A percentile compares a stretch with the other conserved stretches of the same genome.
phyloP scores from a whole-genome alignment of 371 early-diverging fungal species.

The Umbelopsis sp. region DNA sequence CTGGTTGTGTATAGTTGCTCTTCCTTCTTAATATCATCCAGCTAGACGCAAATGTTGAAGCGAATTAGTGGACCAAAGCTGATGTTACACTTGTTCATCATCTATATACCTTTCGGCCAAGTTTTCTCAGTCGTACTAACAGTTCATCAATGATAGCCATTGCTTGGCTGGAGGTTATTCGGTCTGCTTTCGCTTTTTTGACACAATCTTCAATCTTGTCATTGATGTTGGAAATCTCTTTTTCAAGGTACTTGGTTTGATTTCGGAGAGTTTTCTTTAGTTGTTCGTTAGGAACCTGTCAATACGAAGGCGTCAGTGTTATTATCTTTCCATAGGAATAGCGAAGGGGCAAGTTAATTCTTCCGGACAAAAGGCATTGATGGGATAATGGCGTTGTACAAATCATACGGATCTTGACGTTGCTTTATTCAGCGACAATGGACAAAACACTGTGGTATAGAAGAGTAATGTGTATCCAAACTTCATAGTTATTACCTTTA shows the following conservation, averaged over 20 bases:
- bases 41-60: conserved; percentile 37
- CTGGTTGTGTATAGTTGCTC: conserved; percentile 68
- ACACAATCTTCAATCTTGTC: conserved; percentile 48
- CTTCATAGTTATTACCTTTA: conserved; percentile 64
- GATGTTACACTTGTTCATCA: background rate
- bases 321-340: background rate
- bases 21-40: conserved; percentile 79
- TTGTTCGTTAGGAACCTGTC: conserved; percentile 90
- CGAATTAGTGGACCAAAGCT: background rate
- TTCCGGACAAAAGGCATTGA: conserved; percentile 13
- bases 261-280: conserved; percentile 78
- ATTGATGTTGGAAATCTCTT: conserved; percentile 64
- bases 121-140: conserved; percentile 63
- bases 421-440: background rate
- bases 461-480: background rate
- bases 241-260: conserved; percentile 83
- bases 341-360: background rate
- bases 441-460: too few relatives aligned
- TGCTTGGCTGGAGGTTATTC: conserved; percentile 52
- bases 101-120: conserved; percentile 75
- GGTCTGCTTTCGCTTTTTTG: conserved; percentile 30
- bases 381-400: background rate
- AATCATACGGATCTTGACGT: too few relatives aligned
- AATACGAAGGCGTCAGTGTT: background rate
- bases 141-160: conserved; percentile 62